Evolutionary conservation across 805 yeast species (phyloP), one percentile per base, ranked within the genome.

Genomic region (Candida argentea): DNA sequence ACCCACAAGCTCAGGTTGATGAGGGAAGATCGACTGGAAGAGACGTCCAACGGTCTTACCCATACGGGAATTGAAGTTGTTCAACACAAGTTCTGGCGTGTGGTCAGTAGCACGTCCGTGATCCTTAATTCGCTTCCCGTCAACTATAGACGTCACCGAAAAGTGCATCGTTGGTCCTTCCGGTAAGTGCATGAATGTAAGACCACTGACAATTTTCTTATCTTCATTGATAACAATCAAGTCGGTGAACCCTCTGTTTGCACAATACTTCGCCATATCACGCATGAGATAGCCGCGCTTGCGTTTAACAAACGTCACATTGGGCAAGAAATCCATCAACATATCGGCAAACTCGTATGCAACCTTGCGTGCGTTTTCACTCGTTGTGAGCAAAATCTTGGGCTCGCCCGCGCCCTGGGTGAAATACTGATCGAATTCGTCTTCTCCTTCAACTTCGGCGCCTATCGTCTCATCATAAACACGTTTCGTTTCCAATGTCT

Each of bases 111-210:
- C 79, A 28, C 76, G 70, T 32, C 97, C 97, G 45, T 91, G 97
- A 6, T 95, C 95, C 14, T 61, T 51, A 30, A 91, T 84, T 39
- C 70, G 64, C 40, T 82, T 73, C 7, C 87, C 78, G 42, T 83
- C 81, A 10, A 73, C 70, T 24, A 81, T 66, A 3, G 94, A 84
- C 5, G 85, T 65, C 4, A 91, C 61, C 16, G 91, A 78, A 46
- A 91, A 91, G 57, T 89, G 87, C 50, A 85, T 85, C 0, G 96
- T 81, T 20, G 98, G 98, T 1, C 98, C 98, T 25, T 70, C 82
- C 6, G 98, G 98, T 34, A 91, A 65, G 58, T 91, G 95, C 32
- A 91, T 79, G 46, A 91, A 82, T 1, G 97, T 85, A 33, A 91
- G 57, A 2, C 98, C 98, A 29, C 82, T 87, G 21, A 91, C 93